These are phyloP conservation scores for Circinella minor DNA, from an alignment of 371 early-diverging fungal genomes.

Conservation along the genomic window DNA sequence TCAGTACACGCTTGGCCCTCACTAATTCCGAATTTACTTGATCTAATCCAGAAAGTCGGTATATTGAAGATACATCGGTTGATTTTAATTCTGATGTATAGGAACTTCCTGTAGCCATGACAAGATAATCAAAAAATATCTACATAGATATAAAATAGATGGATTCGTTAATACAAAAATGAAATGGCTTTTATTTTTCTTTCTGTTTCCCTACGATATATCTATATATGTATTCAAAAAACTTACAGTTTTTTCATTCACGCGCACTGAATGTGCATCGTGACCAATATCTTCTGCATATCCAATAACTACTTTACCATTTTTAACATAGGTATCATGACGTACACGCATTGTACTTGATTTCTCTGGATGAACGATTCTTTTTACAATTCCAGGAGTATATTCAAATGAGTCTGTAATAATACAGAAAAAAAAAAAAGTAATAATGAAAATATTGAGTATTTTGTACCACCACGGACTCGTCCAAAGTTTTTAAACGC, in stretches of 20 bases:
- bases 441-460: neutral
- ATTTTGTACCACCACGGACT: too few species aligned
- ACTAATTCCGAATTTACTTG: slow-evolving; percentile 53
- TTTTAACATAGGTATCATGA: slow-evolving; percentile 42
- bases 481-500: too few species aligned
- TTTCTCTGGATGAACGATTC: slow-evolving; percentile 31
- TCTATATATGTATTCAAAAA: neutral
- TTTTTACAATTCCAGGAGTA: slow-evolving; percentile 44
- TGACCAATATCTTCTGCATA: slow-evolving; percentile 41
- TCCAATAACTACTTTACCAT: slow-evolving; percentile 50
- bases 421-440: neutral
- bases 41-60: slow-evolving; percentile 36
- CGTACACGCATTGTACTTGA: slow-evolving; percentile 34
- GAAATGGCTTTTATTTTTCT: neutral
- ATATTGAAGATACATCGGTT: slow-evolving; percentile 43
- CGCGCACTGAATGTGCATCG: slow-evolving; percentile 31
- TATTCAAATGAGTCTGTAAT: slow-evolving; percentile 41
- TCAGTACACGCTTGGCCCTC: slow-evolving; percentile 55
- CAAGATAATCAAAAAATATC: slow-evolving; percentile 59
- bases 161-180: too few species aligned
- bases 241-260: slow-evolving; percentile 35
- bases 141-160: neutral
- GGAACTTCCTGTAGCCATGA: slow-evolving; percentile 70
- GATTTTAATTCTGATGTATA: slow-evolving; percentile 59
- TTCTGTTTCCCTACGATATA: neutral